Percentiles rank a stretch among this genome's conserved stretches.
Conservation (phyloP, 2,329 filamentous ascomycete genomes). For the Diaporthe sp. region DNA sequence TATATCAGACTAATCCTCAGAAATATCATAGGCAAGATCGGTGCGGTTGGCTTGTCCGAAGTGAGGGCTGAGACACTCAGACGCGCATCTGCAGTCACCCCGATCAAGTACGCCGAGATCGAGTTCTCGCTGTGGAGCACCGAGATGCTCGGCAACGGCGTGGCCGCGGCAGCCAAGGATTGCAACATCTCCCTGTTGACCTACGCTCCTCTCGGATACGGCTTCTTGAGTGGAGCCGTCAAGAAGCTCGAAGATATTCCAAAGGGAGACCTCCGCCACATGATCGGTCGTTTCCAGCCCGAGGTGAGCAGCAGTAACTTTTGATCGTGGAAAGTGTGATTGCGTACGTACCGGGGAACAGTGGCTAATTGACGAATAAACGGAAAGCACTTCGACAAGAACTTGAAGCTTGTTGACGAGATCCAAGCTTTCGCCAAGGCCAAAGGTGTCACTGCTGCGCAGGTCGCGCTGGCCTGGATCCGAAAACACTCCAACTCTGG, state of each 20-base stretch:
- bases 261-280: not conserved
- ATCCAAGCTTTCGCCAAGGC: not conserved
- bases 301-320: not conserved
- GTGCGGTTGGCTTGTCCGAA: not conserved
- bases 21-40: not conserved
- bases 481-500: conserved; percentile 14
- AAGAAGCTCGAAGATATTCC: not conserved
- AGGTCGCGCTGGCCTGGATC: conserved; percentile 30
- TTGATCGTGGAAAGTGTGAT: not conserved
- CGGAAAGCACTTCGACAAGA: conserved; percentile 18
- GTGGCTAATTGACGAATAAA: not conserved
- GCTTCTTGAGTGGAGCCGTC: not conserved
- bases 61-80: not conserved
- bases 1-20: too few species aligned
- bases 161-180: not conserved
- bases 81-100: not conserved
- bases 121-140: conserved; percentile 9
- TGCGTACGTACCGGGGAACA: not conserved
- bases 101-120: not conserved
- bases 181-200: not conserved
- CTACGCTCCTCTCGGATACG: not conserved
- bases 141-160: not conserved
- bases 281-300: not conserved
- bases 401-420: conserved; percentile 22
- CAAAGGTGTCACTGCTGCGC: conserved; percentile 22